phyloP scores from a whole-genome alignment of 352 stramenopile genomes.

The Aphanomyces euteiches region DNA sequence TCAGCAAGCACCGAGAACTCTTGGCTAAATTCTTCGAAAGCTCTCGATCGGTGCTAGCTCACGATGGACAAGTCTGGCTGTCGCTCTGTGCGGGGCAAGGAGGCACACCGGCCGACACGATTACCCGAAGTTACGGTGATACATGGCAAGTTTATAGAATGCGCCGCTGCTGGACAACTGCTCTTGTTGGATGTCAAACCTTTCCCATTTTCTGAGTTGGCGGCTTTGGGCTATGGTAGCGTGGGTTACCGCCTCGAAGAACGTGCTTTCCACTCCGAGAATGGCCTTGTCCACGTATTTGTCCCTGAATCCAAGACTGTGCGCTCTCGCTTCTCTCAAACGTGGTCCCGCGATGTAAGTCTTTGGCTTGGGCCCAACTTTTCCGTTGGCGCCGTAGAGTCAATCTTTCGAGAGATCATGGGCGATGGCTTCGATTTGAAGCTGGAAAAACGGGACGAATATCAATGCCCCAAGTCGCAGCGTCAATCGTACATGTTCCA shows the following conservation, averaged over 20 bases:
- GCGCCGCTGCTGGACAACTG: conserved; percentile 50
- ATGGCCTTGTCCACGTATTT: conserved; percentile 73
- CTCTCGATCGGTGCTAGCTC: conserved; percentile 46
- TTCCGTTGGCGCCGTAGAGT: conserved; percentile 40
- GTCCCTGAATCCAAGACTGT: conserved; percentile 37
- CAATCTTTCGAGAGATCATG: conserved; percentile 50
- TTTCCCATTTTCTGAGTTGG: conserved; percentile 54
- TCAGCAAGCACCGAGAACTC: conserved; percentile 73
- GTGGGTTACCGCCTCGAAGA: conserved; percentile 73
- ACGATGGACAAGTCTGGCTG: conserved; percentile 68
- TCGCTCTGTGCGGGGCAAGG: conserved; percentile 73
- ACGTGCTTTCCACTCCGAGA: conserved; percentile 60
- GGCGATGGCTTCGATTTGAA: conserved; percentile 34
- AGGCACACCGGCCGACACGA: conserved; percentile 58
- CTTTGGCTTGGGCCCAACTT: conserved; percentile 67
- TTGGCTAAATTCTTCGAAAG: conserved; percentile 73
- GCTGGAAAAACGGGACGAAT: conserved; percentile 38
- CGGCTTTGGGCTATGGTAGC: conserved; percentile 62
- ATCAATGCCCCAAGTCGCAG: conserved; percentile 48
- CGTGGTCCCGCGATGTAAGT: conserved; percentile 60
- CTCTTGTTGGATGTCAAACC: conserved; percentile 57
- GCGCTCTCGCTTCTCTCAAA: conserved; percentile 46
- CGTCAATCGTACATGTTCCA: conserved; percentile 58
- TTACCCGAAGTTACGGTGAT: conserved; percentile 53
- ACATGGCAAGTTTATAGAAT: conserved; percentile 77